Evolutionary conservation across 75 land plant genomes (phyloP).

Genomic region (Sequoiadendron giganteum): DNA sequence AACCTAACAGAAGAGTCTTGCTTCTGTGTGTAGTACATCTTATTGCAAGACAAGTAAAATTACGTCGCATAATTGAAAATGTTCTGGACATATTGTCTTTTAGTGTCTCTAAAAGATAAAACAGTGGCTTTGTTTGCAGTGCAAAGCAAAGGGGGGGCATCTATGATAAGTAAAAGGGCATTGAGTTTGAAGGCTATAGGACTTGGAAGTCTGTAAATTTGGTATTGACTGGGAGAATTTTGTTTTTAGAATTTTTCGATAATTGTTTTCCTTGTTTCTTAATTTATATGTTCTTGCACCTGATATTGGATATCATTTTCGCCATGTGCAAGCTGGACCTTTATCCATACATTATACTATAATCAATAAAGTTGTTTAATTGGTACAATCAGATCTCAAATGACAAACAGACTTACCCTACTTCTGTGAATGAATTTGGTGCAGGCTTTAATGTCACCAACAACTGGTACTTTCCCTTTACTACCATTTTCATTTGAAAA

Average conservation of each 20-base stretch:
- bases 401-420: not conserved
- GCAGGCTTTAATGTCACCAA: constrained; percentile 31
- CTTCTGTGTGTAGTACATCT: not conserved
- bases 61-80: not conserved
- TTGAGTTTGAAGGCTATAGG: not conserved
- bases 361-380: not conserved
- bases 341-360: not conserved
- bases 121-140: not conserved
- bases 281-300: not conserved
- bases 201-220: not conserved
- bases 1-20: not conserved
- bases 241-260: not conserved
- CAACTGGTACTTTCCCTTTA: constrained; percentile 30
- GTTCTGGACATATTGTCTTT: not conserved
- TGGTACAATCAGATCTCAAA: not conserved
- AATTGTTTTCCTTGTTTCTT: not conserved
- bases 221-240: not conserved
- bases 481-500: constrained; percentile 11
- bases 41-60: not conserved
- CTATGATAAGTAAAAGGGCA: not conserved
- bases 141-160: not conserved
- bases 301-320: not conserved
- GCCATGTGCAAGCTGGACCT: not conserved
- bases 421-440: constrained; percentile 1
- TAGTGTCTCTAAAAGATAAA: not conserved